These are phyloP conservation scores for Hsuehochloa calcarea DNA, from an alignment of 176 grass and related monocot species.

Conservation along the genomic window DNA sequence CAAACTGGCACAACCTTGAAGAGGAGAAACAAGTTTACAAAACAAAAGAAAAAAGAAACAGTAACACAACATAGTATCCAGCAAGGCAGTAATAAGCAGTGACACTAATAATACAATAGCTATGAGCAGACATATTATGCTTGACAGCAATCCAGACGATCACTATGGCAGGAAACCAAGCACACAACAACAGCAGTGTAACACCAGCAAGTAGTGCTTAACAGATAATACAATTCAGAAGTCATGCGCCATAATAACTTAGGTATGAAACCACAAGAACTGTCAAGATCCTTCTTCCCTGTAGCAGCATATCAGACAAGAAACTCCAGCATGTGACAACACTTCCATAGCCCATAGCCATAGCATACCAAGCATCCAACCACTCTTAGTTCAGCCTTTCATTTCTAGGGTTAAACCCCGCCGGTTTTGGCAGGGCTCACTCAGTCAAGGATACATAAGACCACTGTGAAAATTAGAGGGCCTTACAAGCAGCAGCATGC, in stretches of 20 bases:
- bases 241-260: background rate
- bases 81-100: background rate
- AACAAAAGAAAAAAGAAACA: no score
- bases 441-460: conserved; percentile 52
- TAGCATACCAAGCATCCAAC: conserved; percentile 11
- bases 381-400: conserved; percentile 41
- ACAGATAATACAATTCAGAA: background rate
- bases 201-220: background rate
- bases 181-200: background rate
- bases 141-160: background rate
- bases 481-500: conserved; percentile 61
- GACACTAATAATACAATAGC: no score
- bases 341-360: background rate
- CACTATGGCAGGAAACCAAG: background rate
- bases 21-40: no score
- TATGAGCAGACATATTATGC: background rate
- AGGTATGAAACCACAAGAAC: background rate
- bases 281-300: background rate
- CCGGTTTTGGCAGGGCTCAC: conserved; percentile 51
- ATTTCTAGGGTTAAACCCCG: conserved; percentile 57
- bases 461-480: conserved; percentile 59
- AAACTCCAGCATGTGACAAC: background rate
- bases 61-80: no score
- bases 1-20: no score
- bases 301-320: background rate